Conservation (phyloP, 371 early-diverging fungal genomes). For the Mortierella sp. region DNA sequence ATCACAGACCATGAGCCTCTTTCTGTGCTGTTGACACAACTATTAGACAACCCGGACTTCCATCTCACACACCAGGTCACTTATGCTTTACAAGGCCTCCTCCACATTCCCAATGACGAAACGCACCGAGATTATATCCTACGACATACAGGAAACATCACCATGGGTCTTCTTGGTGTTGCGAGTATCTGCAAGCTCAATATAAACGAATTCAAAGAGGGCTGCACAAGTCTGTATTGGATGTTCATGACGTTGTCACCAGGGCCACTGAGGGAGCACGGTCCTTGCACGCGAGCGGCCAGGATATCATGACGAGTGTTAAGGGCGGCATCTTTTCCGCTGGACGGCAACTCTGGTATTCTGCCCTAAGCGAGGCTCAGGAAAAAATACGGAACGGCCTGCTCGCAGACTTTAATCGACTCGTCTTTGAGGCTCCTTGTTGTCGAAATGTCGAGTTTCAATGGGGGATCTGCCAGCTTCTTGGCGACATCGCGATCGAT, state of each 20-base stretch:
- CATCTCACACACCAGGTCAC: slow-evolving; percentile 9
- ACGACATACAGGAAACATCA: slow-evolving; percentile 5
- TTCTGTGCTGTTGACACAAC: neutral
- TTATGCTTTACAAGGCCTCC: slow-evolving; percentile 17
- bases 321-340: slow-evolving; percentile 1
- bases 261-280: too few species aligned
- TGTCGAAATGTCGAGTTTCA: too few species aligned
- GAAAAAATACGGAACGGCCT: neutral
- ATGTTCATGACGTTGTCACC: neutral
- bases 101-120: neutral
- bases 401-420: neutral
- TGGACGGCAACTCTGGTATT: slow-evolving; percentile 5
- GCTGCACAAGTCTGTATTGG: neutral
- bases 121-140: neutral
- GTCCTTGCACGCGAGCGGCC: too few species aligned
- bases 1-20: slow-evolving; percentile 10
- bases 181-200: slow-evolving; percentile 9
- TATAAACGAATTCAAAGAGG: neutral
- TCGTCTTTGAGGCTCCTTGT: slow-evolving; percentile 21
- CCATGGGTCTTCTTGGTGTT: neutral
- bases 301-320: too few species aligned
- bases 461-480: too few species aligned
- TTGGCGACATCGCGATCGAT: too few species aligned
- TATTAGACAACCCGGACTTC: neutral
- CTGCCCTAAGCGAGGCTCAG: neutral